phyloP scores from a whole-genome alignment of 345 rosid species.

The Jatropha curcas region DNA sequence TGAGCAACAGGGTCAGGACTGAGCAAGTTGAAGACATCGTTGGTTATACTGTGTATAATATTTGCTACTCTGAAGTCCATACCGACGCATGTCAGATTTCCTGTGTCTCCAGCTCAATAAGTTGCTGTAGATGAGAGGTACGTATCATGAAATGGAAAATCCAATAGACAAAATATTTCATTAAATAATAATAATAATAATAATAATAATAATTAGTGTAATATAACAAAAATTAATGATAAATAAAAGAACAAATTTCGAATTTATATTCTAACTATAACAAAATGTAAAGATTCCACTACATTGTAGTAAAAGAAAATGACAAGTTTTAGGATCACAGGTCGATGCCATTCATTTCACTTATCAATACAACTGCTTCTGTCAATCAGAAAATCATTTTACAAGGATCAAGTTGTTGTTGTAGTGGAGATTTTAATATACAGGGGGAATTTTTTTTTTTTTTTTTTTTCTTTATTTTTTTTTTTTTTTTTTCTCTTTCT shows the following conservation, averaged over 20 bases:
- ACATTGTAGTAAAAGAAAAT: conserved; percentile 35
- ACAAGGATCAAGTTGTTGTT: conserved; percentile 35
- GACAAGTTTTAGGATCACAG: conserved; percentile 48
- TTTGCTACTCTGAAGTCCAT: conserved; percentile 46
- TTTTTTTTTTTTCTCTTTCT: too few relatives aligned
- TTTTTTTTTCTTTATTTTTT: conserved; percentile 9
- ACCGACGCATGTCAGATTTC: conserved; percentile 53
- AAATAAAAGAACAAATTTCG: conserved; percentile 22
- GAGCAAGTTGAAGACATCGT: conserved; percentile 27
- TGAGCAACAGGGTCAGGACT: background rate
- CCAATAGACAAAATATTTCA: conserved; percentile 28
- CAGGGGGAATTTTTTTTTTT: conserved; percentile 30
- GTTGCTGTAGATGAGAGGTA: conserved; percentile 48
- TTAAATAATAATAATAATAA: too few relatives aligned
- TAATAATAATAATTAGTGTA: conserved; percentile 22
- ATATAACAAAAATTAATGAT: conserved; percentile 5
- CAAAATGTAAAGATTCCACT: conserved; percentile 25
- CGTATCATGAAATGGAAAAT: conserved; percentile 37
- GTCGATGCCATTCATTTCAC: conserved; percentile 47
- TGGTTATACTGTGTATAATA: conserved; percentile 33
- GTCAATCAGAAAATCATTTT: conserved; percentile 24
- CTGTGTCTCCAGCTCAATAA: conserved; percentile 55
- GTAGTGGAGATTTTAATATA: conserved; percentile 41
- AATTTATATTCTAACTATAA: conserved; percentile 41
- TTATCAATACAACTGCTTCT: conserved; percentile 27